Conservation (phyloP, 495 filamentous ascomycete genomes). For the Trichoderma parareesei region DNA sequence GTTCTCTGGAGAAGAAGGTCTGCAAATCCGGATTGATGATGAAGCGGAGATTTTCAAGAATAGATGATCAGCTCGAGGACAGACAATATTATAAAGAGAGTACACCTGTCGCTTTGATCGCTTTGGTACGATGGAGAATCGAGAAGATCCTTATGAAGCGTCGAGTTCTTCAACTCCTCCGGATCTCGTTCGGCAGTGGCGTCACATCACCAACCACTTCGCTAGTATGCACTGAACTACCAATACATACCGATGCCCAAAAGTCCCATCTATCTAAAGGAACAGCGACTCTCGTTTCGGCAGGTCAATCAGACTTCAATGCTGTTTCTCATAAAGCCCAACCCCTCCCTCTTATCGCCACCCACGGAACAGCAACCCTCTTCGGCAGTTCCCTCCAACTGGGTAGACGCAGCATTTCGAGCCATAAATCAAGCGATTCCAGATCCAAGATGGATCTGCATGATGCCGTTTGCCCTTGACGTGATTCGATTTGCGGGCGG, state of each 20-base stretch:
- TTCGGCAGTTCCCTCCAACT: neutral
- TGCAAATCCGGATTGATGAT: neutral
- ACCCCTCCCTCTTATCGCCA: neutral
- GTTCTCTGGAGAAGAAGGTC: neutral
- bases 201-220: neutral
- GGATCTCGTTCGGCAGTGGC: neutral
- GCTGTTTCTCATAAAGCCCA: neutral
- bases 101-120: too few relatives aligned
- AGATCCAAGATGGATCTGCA: neutral
- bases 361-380: neutral
- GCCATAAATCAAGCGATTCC: too few relatives aligned
- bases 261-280: neutral
- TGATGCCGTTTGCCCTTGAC: neutral
- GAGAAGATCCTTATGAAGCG: too few relatives aligned
- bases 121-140: too few relatives aligned
- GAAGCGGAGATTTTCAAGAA: too few relatives aligned
- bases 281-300: neutral
- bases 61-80: too few relatives aligned
- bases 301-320: neutral
- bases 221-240: neutral
- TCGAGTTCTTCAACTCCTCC: too few relatives aligned
- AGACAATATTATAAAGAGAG: too few relatives aligned
- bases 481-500: neutral
- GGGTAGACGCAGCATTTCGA: too few relatives aligned
- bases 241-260: neutral